Evolutionary conservation across 768 basidiomycete species (phyloP).

Genomic region (Termitomyces sp.): DNA sequence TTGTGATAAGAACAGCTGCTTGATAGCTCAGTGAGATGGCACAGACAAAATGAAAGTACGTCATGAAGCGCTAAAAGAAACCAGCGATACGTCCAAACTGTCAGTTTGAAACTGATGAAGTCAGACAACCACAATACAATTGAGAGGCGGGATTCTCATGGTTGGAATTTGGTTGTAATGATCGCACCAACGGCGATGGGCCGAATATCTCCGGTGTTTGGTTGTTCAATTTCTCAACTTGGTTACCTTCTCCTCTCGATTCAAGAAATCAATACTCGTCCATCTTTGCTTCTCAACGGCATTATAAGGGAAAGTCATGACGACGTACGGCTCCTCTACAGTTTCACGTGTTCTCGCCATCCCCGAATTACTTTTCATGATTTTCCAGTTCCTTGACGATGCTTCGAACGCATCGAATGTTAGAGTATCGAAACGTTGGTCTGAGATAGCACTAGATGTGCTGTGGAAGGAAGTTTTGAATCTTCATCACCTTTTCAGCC

Average conservation of each 20-base stretch:
- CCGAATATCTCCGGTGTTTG: neutral
- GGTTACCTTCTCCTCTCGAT: neutral
- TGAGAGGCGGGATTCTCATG: too few relatives aligned
- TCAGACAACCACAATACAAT: too few relatives aligned
- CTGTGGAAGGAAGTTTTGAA: constrained; percentile 56
- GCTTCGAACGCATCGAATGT: constrained; percentile 42
- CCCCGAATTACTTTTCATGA: constrained; percentile 57
- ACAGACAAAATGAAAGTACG: too few relatives aligned
- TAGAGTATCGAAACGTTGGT: constrained; percentile 58
- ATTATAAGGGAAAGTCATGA: neutral
- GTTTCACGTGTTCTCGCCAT: constrained; percentile 44
- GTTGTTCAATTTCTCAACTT: neutral
- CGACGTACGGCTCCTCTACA: constrained; percentile 1
- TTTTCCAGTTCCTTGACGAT: constrained; percentile 47
- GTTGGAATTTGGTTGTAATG: too few relatives aligned
- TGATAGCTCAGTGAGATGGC: too few relatives aligned
- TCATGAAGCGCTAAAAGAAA: too few relatives aligned
- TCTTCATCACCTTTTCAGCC: constrained; percentile 39
- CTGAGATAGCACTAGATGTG: constrained; percentile 51
- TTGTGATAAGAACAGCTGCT: too few relatives aligned
- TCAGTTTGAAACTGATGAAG: too few relatives aligned
- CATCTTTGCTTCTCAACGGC: neutral
- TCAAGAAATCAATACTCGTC: neutral
- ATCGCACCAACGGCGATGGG: too few relatives aligned
- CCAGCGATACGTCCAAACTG: too few relatives aligned